A percentile compares a stretch with the other conserved stretches of the same genome.
phyloP scores from a whole-genome alignment of 2,329 filamentous ascomycete genomes.

The Lizonia empirigonia region DNA sequence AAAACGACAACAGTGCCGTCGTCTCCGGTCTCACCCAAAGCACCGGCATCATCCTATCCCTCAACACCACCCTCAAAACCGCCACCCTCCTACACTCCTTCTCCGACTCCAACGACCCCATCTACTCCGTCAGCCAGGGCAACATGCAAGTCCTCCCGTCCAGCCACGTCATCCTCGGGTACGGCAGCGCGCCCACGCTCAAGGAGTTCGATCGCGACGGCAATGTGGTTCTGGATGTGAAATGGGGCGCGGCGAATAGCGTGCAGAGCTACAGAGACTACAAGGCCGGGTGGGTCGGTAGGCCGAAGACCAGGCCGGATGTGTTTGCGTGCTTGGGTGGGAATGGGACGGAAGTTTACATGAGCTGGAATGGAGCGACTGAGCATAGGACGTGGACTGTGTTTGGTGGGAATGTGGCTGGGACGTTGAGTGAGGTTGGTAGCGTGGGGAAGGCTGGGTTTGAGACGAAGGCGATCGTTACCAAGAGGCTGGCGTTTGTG shows the following conservation, averaged over 20 bases:
- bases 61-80: not conserved
- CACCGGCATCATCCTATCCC: not conserved
- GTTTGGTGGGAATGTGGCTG: not conserved
- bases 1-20: not conserved
- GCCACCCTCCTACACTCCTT: not conserved
- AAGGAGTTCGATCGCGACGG: not conserved
- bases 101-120: not conserved
- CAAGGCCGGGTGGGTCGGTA: constrained; percentile 15
- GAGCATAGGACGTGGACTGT: not conserved
- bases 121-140: not conserved
- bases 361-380: not conserved
- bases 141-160: not conserved
- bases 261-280: constrained; percentile 18
- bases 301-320: constrained; percentile 5
- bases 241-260: constrained; percentile 5
- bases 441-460: not conserved
- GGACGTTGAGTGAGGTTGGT: not conserved
- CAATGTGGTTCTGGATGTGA: constrained; percentile 5
- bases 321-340: not conserved
- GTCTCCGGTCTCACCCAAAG: not conserved
- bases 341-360: not conserved
- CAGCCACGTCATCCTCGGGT: not conserved
- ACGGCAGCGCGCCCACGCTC: not conserved
- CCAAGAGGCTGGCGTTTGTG: not conserved
- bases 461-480: not conserved